A percentile compares a stretch with the other conserved stretches of the same genome.
These are phyloP conservation scores for Starmera caribaea DNA, from an alignment of 805 yeast genomes.

Conservation along the genomic window DNA sequence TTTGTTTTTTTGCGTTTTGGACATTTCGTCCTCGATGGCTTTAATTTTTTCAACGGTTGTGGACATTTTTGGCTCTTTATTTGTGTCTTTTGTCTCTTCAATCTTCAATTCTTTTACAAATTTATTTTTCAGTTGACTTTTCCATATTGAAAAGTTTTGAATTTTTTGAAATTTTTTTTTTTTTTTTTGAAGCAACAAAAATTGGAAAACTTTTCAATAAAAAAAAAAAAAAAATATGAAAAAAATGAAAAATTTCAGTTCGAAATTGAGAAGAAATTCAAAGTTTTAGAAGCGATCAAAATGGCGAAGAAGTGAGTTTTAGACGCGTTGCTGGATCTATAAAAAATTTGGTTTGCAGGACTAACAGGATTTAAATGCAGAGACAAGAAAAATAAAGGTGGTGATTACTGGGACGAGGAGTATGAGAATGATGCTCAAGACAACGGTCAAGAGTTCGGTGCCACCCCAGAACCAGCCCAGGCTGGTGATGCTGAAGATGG, in stretches of 20 bases:
- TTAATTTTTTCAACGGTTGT: conserved; percentile 65
- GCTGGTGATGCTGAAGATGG: conserved; percentile 22
- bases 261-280: neutral
- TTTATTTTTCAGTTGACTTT: neutral
- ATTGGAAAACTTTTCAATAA: neutral
- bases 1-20: conserved; percentile 95
- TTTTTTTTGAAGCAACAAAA: conserved; percentile 1
- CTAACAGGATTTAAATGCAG: too few relatives aligned
- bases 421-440: conserved; percentile 39
- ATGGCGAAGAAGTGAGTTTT: conserved; percentile 2
- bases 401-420: conserved; percentile 76
- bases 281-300: neutral
- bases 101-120: too few relatives aligned
- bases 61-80: conserved; percentile 32
- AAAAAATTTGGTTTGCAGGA: neutral
- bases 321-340: too few relatives aligned
- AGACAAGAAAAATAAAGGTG: conserved; percentile 60
- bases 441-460: conserved; percentile 42
- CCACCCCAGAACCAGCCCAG: conserved; percentile 15
- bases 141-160: neutral
- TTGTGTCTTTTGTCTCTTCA: neutral
- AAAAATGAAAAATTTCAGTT: neutral
- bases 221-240: neutral
- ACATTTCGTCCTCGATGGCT: conserved; percentile 96
- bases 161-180: neutral